phyloP scores from a whole-genome alignment of 305 asterid species.

The Vinca major region DNA sequence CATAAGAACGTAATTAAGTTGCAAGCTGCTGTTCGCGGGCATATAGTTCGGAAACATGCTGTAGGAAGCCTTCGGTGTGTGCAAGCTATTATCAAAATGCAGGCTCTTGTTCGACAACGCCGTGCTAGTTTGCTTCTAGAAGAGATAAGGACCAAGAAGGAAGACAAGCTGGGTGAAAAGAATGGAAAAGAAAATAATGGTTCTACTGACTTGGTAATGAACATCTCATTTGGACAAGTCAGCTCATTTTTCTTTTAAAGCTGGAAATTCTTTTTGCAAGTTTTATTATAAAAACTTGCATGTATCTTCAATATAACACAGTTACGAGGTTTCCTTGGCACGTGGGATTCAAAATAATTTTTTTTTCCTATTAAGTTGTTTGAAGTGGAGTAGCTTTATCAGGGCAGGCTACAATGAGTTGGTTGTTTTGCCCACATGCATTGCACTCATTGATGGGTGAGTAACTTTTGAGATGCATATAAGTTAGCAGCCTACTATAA shows the following conservation, averaged over 20 bases:
- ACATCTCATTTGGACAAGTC: not conserved
- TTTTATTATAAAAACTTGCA: not conserved
- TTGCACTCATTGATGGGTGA: no score
- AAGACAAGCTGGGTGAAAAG: slow-evolving; percentile 28
- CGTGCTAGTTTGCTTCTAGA: slow-evolving; percentile 29
- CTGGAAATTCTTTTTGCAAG: not conserved
- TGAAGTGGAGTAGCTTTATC: no score
- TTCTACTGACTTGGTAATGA: not conserved
- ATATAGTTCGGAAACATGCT: slow-evolving; percentile 74
- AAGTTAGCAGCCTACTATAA: no score
- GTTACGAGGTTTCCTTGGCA: not conserved
- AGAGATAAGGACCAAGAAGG: slow-evolving; percentile 18
- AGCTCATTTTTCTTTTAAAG: no score
- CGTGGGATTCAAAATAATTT: not conserved
- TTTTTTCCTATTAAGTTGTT: no score
- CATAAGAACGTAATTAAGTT: slow-evolving; percentile 51
- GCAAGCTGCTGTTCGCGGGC: slow-evolving; percentile 97
- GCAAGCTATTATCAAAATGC: slow-evolving; percentile 87
- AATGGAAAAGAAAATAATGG: slow-evolving; percentile 24
- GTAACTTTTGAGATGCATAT: no score
- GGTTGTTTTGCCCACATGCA: no score
- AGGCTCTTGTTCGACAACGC: slow-evolving; percentile 78
- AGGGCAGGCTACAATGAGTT: no score
- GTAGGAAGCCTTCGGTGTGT: slow-evolving; percentile 91
- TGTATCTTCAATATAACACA: not conserved